Evolutionary conservation across 768 basidiomycete species (phyloP).

Genomic region (Termitomyces sp.): DNA sequence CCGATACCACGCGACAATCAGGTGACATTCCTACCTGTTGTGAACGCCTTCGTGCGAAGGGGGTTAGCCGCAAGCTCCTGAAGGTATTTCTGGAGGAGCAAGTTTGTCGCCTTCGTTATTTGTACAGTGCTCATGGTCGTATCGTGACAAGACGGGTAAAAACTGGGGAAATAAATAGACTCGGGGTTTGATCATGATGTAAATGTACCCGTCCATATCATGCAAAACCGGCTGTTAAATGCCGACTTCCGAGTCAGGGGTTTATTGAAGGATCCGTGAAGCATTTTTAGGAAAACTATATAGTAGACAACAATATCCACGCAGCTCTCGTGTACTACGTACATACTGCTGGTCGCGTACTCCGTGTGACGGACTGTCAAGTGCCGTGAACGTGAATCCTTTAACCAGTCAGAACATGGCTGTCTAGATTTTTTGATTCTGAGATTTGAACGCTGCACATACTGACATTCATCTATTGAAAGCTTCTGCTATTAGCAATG

Average conservation of each 20-base stretch:
- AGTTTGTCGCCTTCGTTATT: slow-evolving; percentile 24
- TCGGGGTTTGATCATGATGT: slow-evolving; percentile 4
- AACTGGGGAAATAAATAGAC: background rate
- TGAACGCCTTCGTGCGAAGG: slow-evolving; percentile 75
- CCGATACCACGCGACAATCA: background rate
- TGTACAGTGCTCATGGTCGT: slow-evolving; percentile 34
- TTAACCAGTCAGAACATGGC: no score
- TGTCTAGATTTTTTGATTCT: background rate
- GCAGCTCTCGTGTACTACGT: background rate
- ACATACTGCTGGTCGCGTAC: background rate
- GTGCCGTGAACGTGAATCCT: no score
- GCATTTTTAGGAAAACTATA: no score
- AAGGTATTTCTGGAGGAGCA: slow-evolving; percentile 68
- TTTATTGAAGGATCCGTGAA: background rate
- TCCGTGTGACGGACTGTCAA: background rate
- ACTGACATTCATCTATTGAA: background rate
- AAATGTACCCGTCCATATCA: slow-evolving; percentile 2
- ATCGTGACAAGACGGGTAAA: slow-evolving; percentile 4
- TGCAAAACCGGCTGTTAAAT: slow-evolving; percentile 2
- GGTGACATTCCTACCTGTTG: slow-evolving; percentile 45
- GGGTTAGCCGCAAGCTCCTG: slow-evolving; percentile 62
- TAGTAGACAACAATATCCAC: no score
- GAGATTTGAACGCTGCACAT: background rate
- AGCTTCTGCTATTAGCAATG: background rate
- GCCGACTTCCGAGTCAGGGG: slow-evolving; percentile 10